These are phyloP conservation scores for Rhodocollybia butyracea DNA, from an alignment of 768 basidiomycete species.

Conservation along the genomic window DNA sequence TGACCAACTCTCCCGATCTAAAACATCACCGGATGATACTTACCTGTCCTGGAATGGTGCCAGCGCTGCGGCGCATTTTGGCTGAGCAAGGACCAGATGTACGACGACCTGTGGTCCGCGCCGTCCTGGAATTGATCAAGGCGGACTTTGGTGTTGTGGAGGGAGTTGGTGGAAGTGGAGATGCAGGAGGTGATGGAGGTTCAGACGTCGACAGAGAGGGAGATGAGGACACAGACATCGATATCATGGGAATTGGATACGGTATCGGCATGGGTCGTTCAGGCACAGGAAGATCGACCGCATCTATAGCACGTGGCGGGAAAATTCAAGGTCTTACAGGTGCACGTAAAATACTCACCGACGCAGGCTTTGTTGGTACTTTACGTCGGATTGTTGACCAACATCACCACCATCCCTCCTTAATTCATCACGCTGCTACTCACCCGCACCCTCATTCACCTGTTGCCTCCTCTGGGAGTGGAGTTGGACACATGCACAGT, in stretches of 20 bases:
- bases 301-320: too few relatives aligned
- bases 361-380: conserved; percentile 38
- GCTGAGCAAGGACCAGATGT: conserved; percentile 55
- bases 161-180: conserved; percentile 13
- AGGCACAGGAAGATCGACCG: not conserved
- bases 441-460: not conserved
- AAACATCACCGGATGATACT: conserved; percentile 51
- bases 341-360: conserved; percentile 9
- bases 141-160: not conserved
- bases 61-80: conserved; percentile 54
- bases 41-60: conserved; percentile 47
- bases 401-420: conserved; percentile 1
- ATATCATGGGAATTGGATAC: not conserved
- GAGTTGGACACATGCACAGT: not conserved
- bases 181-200: conserved; percentile 20
- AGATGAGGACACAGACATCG: conserved; percentile 21
- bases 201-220: conserved; percentile 29
- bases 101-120: conserved; percentile 57
- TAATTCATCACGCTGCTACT: not conserved
- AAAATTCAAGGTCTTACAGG: conserved; percentile 1
- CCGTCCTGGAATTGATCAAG: conserved; percentile 53
- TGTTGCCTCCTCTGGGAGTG: not conserved
- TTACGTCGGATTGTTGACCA: conserved; percentile 17
- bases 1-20: conserved; percentile 53
- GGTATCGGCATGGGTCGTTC: not conserved